Conservation (phyloP, 768 basidiomycete species). For the Boletales sp. region DNA sequence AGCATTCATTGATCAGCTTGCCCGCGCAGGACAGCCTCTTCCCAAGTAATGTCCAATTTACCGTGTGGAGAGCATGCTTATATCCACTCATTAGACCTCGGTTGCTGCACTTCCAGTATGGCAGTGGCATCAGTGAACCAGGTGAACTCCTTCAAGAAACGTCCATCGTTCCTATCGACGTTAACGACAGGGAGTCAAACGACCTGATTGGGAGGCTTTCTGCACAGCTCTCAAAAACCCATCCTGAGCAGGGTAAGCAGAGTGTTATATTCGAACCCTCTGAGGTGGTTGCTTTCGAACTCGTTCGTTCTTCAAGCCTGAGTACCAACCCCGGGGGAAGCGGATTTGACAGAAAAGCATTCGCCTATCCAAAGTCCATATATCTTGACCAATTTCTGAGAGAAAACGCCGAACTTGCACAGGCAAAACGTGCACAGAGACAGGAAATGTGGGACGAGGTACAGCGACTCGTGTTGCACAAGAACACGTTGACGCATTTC, state of each 20-base stretch:
- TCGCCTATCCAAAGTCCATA: conserved; percentile 61
- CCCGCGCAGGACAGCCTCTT: conserved; percentile 28
- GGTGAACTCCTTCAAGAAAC: conserved; percentile 33
- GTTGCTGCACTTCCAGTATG: conserved; percentile 57
- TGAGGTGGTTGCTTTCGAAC: conserved; percentile 59
- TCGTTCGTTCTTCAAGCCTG: conserved; percentile 28
- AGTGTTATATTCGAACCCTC: conserved; percentile 63
- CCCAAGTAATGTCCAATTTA: conserved; percentile 20
- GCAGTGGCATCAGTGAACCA: conserved; percentile 36
- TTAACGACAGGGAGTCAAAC: conserved; percentile 42
- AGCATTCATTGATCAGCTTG: conserved; percentile 37
- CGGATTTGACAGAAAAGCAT: conserved; percentile 31
- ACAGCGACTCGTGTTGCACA: conserved; percentile 41
- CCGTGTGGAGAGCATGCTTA: conserved; percentile 3
- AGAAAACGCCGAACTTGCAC: conserved; percentile 47
- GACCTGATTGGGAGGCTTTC: conserved; percentile 55
- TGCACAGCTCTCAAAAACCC: conserved; percentile 31
- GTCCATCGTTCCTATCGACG: conserved; percentile 51
- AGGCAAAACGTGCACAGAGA: conserved; percentile 32
- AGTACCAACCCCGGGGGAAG: conserved; percentile 12
- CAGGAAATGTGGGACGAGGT: conserved; percentile 46
- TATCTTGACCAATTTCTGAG: conserved; percentile 72
- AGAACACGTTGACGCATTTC: conserved; percentile 44
- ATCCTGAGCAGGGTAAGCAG: conserved; percentile 34
- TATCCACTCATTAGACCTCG: conserved; percentile 23